Evolutionary conservation across 1,284 basidiomycete species (phyloP).

Genomic region (Takashimella koratensis): DNA sequence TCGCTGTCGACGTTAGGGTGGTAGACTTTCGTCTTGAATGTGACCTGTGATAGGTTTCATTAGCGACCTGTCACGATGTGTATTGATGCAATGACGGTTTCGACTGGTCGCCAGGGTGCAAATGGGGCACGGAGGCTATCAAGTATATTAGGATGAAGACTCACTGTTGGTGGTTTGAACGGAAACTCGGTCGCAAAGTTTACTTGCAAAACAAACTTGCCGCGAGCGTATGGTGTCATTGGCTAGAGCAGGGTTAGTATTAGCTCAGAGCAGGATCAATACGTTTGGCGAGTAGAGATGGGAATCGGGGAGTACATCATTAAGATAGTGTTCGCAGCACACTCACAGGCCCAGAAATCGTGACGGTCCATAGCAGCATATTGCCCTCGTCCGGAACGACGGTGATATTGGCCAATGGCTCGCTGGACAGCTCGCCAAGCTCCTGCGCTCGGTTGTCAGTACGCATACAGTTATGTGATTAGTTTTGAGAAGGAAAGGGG

Average conservation of each 20-base stretch:
- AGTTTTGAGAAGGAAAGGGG: not conserved
- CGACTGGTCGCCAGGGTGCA: too few species aligned
- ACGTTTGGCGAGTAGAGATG: too few species aligned
- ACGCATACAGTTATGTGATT: not conserved
- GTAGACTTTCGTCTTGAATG: constrained; percentile 82
- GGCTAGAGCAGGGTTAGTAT: constrained; percentile 50
- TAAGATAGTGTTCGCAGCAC: too few species aligned
- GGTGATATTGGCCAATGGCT: constrained; percentile 57
- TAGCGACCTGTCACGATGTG: too few species aligned
- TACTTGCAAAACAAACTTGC: constrained; percentile 72
- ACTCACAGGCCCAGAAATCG: constrained; percentile 70
- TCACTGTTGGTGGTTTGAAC: constrained; percentile 80
- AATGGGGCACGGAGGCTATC: not conserved
- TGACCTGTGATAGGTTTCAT: constrained; percentile 57
- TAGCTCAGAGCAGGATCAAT: not conserved
- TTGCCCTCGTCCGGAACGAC: constrained; percentile 69
- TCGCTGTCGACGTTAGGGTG: constrained; percentile 92
- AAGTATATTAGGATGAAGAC: constrained; percentile 22
- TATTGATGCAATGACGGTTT: too few species aligned
- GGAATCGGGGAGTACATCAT: too few species aligned
- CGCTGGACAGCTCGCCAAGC: constrained; percentile 36
- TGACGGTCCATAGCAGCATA: constrained; percentile 71
- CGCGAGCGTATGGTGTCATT: constrained; percentile 77
- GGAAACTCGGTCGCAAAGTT: constrained; percentile 73
- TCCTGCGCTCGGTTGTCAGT: constrained; percentile 29